Conservation (phyloP, 768 basidiomycete genomes). For the Russula compacta region DNA sequence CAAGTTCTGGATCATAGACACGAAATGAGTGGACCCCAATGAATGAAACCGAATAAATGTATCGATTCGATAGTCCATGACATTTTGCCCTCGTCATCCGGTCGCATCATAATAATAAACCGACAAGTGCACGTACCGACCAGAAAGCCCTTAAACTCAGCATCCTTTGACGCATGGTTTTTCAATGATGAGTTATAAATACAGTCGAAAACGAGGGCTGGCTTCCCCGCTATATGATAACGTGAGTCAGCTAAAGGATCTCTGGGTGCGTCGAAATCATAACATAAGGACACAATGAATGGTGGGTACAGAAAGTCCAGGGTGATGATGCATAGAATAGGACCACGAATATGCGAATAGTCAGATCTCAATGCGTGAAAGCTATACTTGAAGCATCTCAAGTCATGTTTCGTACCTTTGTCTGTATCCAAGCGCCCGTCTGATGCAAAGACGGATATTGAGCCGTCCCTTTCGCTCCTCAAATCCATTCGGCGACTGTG, state of each 20-base stretch:
- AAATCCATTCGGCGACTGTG: conserved; percentile 29
- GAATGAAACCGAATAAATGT: background rate
- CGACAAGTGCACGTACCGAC: conserved; percentile 39
- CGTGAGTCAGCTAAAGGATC: background rate
- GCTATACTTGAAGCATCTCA: too few species aligned
- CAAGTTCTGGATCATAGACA: conserved; percentile 42
- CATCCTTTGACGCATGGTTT: conserved; percentile 47
- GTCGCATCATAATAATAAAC: background rate
- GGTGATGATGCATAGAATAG: too few species aligned
- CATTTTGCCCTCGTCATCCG: background rate
- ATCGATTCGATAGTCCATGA: background rate
- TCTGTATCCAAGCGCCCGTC: conserved; percentile 53
- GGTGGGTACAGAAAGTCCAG: background rate
- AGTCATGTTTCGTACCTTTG: conserved; percentile 44
- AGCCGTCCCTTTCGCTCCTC: conserved; percentile 37
- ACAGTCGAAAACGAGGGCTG: conserved; percentile 65
- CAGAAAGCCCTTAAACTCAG: conserved; percentile 59
- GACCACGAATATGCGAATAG: background rate
- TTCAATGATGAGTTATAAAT: conserved; percentile 54
- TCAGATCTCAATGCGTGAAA: background rate
- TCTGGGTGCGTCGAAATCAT: background rate
- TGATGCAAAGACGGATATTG: conserved; percentile 65
- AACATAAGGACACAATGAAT: background rate
- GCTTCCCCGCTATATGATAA: conserved; percentile 48
- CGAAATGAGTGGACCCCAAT: background rate